Evolutionary conservation across 2,329 filamentous ascomycete species (phyloP).

Genomic region (Hypoxylon sp.): DNA sequence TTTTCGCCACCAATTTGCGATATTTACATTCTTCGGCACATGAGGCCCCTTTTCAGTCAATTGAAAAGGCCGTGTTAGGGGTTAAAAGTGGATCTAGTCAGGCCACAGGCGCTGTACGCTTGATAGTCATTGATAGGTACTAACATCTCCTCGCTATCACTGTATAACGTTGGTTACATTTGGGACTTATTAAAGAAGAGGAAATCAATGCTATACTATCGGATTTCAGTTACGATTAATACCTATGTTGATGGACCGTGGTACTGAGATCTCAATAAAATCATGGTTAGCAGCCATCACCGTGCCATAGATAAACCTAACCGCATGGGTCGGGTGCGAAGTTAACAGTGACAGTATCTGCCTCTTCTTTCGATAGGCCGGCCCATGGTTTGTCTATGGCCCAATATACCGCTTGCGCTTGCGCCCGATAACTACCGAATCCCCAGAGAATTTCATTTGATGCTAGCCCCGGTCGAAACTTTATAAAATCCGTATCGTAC

Average conservation of each 20-base stretch:
- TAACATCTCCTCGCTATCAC: no score
- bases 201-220: background rate
- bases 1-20: background rate
- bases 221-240: background rate
- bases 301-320: background rate
- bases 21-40: background rate
- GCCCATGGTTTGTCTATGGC: background rate
- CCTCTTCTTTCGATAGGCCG: background rate
- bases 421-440: constrained; percentile 28
- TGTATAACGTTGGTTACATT: background rate
- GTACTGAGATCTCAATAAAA: background rate
- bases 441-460: constrained; percentile 24
- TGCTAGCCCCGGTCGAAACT: constrained; percentile 1
- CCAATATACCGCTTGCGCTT: constrained; percentile 7
- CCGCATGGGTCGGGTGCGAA: constrained; percentile 20
- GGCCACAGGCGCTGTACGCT: background rate
- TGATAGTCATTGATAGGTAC: background rate
- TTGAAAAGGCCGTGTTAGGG: background rate
- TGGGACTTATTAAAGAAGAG: background rate
- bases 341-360: background rate
- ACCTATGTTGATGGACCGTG: background rate
- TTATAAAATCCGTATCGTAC: constrained; percentile 21
- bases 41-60: background rate
- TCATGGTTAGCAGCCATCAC: background rate
- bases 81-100: background rate